Percentiles rank a stretch among this genome's conserved stretches.
These are phyloP conservation scores for Cladophialophora immunda DNA, from an alignment of 2,329 filamentous ascomycete species.

Conservation along the genomic window DNA sequence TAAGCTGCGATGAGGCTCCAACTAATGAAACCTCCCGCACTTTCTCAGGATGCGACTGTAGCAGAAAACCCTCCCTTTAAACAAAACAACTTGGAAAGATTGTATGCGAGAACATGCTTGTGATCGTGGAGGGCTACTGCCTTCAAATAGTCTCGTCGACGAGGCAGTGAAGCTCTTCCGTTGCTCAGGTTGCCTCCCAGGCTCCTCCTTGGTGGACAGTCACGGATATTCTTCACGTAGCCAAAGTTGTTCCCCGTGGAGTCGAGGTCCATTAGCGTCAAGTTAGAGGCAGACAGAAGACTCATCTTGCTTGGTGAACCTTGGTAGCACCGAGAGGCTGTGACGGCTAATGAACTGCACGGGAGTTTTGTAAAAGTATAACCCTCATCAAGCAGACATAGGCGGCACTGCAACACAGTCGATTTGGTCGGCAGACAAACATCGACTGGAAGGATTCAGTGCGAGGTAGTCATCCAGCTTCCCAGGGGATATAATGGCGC, in stretches of 20 bases:
- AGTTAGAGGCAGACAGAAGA: not conserved
- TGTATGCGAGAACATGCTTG: not conserved
- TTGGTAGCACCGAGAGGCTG: not conserved
- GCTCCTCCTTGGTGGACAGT: not conserved
- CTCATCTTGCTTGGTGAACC: not conserved
- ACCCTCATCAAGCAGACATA: not conserved
- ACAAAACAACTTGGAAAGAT: not conserved
- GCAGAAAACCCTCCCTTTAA: not conserved
- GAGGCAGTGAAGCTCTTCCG: constrained; percentile 5
- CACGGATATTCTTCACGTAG: not conserved
- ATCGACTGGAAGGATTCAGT: not conserved
- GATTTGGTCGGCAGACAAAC: not conserved
- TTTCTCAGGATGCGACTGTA: not conserved
- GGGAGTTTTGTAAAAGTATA: constrained; percentile 3
- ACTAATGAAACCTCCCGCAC: not conserved
- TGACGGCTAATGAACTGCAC: not conserved
- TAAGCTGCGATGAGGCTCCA: not conserved
- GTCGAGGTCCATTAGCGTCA: not conserved
- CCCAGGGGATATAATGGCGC: not conserved
- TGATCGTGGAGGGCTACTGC: not conserved
- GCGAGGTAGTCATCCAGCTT: not conserved
- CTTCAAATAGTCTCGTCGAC: not conserved
- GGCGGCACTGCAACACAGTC: not conserved
- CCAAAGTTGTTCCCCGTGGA: not conserved
- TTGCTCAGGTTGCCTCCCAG: not conserved